Base-by-base conservation (phyloP, 2,329 filamentous ascomycete species). In the Fusarium sp. region DNA sequence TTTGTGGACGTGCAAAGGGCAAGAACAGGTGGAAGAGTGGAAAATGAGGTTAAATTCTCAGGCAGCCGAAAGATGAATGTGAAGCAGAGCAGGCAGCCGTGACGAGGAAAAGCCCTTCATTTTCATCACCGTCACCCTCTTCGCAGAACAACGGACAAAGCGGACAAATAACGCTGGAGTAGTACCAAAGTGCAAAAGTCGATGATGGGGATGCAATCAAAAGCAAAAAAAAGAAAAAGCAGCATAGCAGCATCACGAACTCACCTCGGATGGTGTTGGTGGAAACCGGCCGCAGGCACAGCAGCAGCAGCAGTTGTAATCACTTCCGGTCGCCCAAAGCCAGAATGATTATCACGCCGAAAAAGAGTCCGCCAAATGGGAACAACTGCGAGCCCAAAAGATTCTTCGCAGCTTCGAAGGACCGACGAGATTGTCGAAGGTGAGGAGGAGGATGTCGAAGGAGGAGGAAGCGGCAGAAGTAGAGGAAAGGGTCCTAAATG, bases 381-480 rank as follows among this genome's bases (percentile, higher is more conserved):
- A 59, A 67, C 39, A 54, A 57, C 51, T 53, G 62, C 50, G 50
- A 71, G 71, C 59, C 69, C 56, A 67, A 57, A 50, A 57, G 43
- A 39, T 67, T 65, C 68, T 74, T 66, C 65, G 56, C 64, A 56
- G 55, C 52, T 71, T 64, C 46, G 53, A 72, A 45, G 62, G 61
- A 58, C 69, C 65, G 57, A 62, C 57, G 56, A 49, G 58, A 70
- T 60, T 58, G 64, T 69, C 63, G 69, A 65, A 51, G 64, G 42
- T 57, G 62, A 52, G 57, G 64, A 61, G 46, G 50, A 65, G 57
- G 51, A 50, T 52, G 57, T 57, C 44, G 58, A 62, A 65, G 60
- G 43, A 55, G 53, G 64, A 71, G 47, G 54, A 64, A 50, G 62
- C 62, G 55, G 46, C 51, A 72, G 65, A 52, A 52, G 57, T 65